Conservation (phyloP, 2,329 filamentous ascomycete species). For the Fusarium sp. region DNA sequence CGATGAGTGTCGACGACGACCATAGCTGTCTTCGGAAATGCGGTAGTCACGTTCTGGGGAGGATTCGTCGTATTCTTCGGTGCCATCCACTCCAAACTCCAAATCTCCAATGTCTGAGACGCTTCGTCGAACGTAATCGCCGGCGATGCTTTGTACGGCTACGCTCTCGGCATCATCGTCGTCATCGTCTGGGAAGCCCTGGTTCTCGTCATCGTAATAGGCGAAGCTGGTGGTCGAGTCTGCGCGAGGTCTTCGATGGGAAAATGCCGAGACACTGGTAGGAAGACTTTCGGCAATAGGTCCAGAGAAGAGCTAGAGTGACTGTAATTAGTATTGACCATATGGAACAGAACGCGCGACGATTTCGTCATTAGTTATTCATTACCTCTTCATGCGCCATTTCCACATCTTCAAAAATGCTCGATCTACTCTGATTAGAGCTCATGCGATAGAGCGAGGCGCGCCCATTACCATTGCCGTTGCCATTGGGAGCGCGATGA, state of each 20-base stretch:
- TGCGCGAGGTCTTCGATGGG: slow-evolving; percentile 82
- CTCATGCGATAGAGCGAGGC: slow-evolving; percentile 70
- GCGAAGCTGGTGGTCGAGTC: slow-evolving; percentile 91
- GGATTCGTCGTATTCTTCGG: slow-evolving; percentile 56
- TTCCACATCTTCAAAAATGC: slow-evolving; percentile 94
- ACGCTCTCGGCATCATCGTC: slow-evolving; percentile 49
- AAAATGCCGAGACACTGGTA: slow-evolving; percentile 91
- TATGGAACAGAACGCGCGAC: neutral
- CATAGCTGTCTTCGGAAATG: slow-evolving; percentile 60
- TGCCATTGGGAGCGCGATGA: slow-evolving; percentile 30
- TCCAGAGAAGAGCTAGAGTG: slow-evolving; percentile 79
- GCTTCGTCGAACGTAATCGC: slow-evolving; percentile 49
- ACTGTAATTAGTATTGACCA: slow-evolving; percentile 4
- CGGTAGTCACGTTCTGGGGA: slow-evolving; percentile 58
- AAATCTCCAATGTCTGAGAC: slow-evolving; percentile 57
- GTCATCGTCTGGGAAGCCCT: slow-evolving; percentile 53
- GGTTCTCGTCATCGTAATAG: slow-evolving; percentile 79
- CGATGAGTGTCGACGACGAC: slow-evolving; percentile 72
- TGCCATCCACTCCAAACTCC: slow-evolving; percentile 56
- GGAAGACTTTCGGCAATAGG: slow-evolving; percentile 97
- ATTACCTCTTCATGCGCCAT: slow-evolving; percentile 95
- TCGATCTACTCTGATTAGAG: slow-evolving; percentile 79
- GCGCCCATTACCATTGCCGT: slow-evolving; percentile 37
- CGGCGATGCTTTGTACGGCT: slow-evolving; percentile 36
- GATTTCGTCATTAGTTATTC: neutral